These are phyloP conservation scores for Aspergillus aculeatinus DNA, from an alignment of 2,329 filamentous ascomycete species.

Conservation along the genomic window DNA sequence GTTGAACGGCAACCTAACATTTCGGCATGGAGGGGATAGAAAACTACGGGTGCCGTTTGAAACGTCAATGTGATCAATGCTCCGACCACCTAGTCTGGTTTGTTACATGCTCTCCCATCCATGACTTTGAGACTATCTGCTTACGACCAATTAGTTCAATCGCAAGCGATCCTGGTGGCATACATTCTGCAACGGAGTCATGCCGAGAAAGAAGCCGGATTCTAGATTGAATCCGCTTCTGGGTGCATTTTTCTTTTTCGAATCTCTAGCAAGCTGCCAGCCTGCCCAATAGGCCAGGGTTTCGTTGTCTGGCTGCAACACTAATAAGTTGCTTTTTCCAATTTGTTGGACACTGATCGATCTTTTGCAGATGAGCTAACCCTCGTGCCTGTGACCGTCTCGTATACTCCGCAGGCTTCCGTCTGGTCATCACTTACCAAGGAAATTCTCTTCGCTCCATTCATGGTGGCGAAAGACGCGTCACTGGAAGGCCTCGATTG, in stretches of 20 bases:
- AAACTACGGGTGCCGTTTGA: constrained; percentile 8
- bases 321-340: constrained; percentile 17
- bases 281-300: constrained; percentile 19
- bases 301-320: constrained; percentile 25
- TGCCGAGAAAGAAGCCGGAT: constrained; percentile 11
- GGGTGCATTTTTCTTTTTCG: constrained; percentile 6
- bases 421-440: constrained; percentile 29
- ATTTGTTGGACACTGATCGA: constrained; percentile 2
- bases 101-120: constrained; percentile 17
- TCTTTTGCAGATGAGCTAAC: constrained; percentile 14
- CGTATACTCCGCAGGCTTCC: constrained; percentile 30
- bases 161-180: constrained; percentile 15
- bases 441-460: constrained; percentile 16
- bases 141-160: constrained; percentile 23
- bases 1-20: constrained; percentile 28
- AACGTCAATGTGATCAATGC: constrained; percentile 11
- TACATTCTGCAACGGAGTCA: constrained; percentile 19
- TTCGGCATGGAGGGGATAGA: constrained; percentile 12
- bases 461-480: constrained; percentile 33
- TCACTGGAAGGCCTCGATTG: constrained; percentile 34
- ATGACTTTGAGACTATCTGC: constrained; percentile 14
- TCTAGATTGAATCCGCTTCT: constrained; percentile 4
- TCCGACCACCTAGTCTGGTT: constrained; percentile 11
- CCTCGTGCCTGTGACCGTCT: constrained; percentile 19
- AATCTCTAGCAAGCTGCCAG: constrained; percentile 15